Base-by-base conservation (phyloP, 257 asterid genomes). In the Henckelia pumila region DNA sequence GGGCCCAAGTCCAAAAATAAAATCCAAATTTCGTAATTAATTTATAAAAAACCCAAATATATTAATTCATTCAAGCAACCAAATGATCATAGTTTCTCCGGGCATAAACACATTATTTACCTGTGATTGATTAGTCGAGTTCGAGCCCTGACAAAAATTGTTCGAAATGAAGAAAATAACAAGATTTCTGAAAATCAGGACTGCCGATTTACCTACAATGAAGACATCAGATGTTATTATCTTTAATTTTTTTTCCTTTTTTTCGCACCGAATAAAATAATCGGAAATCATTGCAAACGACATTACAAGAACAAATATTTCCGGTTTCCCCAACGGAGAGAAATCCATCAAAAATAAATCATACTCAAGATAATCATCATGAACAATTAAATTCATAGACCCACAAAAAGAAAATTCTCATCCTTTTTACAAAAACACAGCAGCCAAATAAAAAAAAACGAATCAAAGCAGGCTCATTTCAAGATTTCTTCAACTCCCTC, bases 151-250 rank as follows among this genome's bases (percentile, higher is more conserved):
- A 57, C 61, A 52, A 68, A 32, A 33, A 10, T 21, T 16, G 25
- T 26, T 30, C 66, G 55, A 67, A 68, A 53, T 23, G 5, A 29
- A 59, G 65, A 59, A 50, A 53, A 59, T 40, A 32, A 24, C 7
- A 16, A 59, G 63, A 26, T 66, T 28, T 37, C 66, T n/a, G 9
- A 56, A 21, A 59, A 14, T 64, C 66, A 59, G 61, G 14, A 35
- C 55, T 58, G 70, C 71, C 72, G 59, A 60, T 66, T 72, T 79
- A 72, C 81, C 75, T 78, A 77, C 58, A 72, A 72, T 53, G 62
- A 58, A 75, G 20, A 13, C 28, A 49, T 30, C 47, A 71, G 47
- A 35, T 25, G 20, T 23, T 16, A 29, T 52, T 40, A 40, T 40
- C 6, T 11, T 6, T n/a, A n/a, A n/a, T n/a, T n/a, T 10, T 40